Conservation (phyloP, 192 early-diverging fungal species). For the Entomortierella parvispora region DNA sequence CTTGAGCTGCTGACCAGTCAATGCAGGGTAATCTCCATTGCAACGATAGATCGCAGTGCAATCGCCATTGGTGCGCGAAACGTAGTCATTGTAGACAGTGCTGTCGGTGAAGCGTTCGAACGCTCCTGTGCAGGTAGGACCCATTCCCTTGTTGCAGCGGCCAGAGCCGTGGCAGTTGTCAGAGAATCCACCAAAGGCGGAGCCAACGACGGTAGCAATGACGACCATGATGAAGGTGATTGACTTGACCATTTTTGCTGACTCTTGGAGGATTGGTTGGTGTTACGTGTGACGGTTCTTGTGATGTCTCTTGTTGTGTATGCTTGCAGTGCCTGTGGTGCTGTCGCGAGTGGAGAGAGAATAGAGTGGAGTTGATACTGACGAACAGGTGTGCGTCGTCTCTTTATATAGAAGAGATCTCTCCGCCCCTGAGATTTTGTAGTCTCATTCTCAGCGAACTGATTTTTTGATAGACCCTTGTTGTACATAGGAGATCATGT, state of each 20-base stretch:
- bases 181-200: slow-evolving; percentile 3
- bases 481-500: too few relatives aligned
- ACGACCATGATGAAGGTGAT: slow-evolving; percentile 11
- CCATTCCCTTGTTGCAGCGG: slow-evolving; percentile 32
- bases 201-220: slow-evolving; percentile 12
- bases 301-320: too few relatives aligned
- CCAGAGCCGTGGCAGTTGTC: slow-evolving; percentile 29
- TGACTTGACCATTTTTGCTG: slow-evolving; percentile 24
- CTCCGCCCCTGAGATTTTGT: too few relatives aligned
- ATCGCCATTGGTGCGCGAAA: slow-evolving; percentile 33
- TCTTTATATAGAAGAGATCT: too few relatives aligned
- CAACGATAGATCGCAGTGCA: slow-evolving; percentile 36
- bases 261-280: not conserved
- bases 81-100: slow-evolving; percentile 19
- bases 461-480: too few relatives aligned
- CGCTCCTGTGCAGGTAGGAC: slow-evolving; percentile 13
- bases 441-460: too few relatives aligned
- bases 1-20: slow-evolving; percentile 37
- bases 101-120: slow-evolving; percentile 38
- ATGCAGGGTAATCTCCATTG: slow-evolving; percentile 8
- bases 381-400: too few relatives aligned
- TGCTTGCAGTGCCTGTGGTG: too few relatives aligned
- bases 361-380: too few relatives aligned
- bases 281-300: too few relatives aligned
- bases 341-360: too few relatives aligned